Percentiles rank a stretch among this genome's conserved stretches.
Evolutionary conservation across 1,139 yeast species (phyloP).

Genomic region (Wickerhamiella pararugosa): DNA sequence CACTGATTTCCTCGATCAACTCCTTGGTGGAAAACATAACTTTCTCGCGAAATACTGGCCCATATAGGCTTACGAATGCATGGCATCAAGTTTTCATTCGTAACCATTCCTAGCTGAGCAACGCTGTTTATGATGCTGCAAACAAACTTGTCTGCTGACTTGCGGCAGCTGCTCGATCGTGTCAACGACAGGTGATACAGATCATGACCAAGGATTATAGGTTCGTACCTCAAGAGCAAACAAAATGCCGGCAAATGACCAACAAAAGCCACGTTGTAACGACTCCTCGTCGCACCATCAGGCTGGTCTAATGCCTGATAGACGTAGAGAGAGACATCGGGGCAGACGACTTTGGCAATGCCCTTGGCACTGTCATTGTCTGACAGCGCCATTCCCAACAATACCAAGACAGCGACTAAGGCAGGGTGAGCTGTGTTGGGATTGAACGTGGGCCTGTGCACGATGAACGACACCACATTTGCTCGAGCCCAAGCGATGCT

Average conservation of each 20-base stretch:
- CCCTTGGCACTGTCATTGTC: conserved; percentile 10
- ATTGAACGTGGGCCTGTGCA: conserved; percentile 31
- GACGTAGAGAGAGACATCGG: conserved; percentile 12
- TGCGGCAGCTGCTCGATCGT: conserved; percentile 8
- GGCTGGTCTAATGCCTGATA: conserved; percentile 11
- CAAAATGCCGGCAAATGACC: conserved; percentile 20
- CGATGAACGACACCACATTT: conserved; percentile 16
- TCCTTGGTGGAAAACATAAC: conserved; percentile 17
- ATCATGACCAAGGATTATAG: conserved; percentile 16
- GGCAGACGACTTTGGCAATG: conserved; percentile 14
- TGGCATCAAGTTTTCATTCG: neutral
- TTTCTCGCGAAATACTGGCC: conserved; percentile 15
- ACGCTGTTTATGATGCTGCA: conserved; percentile 10
- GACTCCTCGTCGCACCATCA: conserved; percentile 1
- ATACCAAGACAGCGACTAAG: conserved; percentile 25
- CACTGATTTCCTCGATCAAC: conserved; percentile 18
- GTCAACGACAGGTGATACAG: conserved; percentile 8
- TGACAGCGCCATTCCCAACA: conserved; percentile 27
- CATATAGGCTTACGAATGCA: conserved; percentile 12
- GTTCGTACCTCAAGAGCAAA: conserved; percentile 19
- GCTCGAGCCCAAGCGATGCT: conserved; percentile 18
- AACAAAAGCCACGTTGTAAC: conserved; percentile 6
- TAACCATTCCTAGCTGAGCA: conserved; percentile 11
- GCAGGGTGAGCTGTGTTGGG: conserved; percentile 22
- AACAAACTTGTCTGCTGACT: conserved; percentile 11